Evolutionary conservation across 2,329 filamentous ascomycete genomes (phyloP).

Genomic region (Diaporthe amygdali): DNA sequence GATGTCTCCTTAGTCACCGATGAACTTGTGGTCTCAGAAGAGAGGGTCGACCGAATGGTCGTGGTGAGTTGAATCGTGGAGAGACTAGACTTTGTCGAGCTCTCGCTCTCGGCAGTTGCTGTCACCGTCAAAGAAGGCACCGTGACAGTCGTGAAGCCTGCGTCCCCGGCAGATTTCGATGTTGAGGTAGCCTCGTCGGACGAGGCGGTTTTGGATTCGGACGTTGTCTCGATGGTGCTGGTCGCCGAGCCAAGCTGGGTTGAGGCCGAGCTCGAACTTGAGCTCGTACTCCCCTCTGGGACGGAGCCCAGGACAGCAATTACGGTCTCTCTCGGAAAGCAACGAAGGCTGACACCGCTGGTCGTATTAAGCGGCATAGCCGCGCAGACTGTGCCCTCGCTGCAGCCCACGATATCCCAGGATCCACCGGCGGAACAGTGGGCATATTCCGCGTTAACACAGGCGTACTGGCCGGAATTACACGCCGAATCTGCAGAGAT

Average conservation of each 20-base stretch:
- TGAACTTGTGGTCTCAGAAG: not conserved
- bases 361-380: constrained; percentile 59
- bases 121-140: constrained; percentile 18
- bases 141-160: constrained; percentile 14
- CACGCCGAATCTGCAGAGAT: constrained; percentile 55
- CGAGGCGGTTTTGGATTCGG: not conserved
- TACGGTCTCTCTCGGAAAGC: constrained; percentile 47
- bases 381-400: constrained; percentile 47
- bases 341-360: constrained; percentile 54
- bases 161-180: not conserved
- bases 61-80: not conserved
- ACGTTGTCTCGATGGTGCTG: not conserved
- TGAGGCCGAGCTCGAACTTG: not conserved
- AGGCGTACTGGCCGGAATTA: constrained; percentile 52
- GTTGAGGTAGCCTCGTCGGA: not conserved
- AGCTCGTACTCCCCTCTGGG: not conserved
- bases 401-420: constrained; percentile 48
- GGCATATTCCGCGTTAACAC: constrained; percentile 55
- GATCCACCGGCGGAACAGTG: constrained; percentile 45
- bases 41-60: not conserved
- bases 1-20: not conserved
- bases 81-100: not conserved
- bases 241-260: not conserved
- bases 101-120: constrained; percentile 2
- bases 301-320: constrained; percentile 45